These are phyloP conservation scores for Thermomucor indicae-seudaticae DNA, from an alignment of 371 early-diverging fungal species.

Conservation along the genomic window DNA sequence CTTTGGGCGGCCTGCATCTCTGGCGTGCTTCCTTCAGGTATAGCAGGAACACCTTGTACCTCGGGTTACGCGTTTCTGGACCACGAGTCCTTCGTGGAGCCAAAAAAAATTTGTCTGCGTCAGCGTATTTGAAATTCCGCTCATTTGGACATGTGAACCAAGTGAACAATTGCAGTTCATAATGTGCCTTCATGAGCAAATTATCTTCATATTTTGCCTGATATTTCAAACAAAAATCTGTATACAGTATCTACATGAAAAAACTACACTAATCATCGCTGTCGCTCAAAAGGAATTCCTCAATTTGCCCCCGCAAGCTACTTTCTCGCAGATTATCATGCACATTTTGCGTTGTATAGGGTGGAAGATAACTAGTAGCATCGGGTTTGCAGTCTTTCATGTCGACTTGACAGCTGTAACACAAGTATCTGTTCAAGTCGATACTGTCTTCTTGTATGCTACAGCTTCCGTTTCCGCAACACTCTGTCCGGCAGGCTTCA, in stretches of 20 bases:
- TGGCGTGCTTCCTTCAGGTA: constrained; percentile 10
- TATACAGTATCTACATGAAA: too few relatives aligned
- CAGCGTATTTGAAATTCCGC: background rate
- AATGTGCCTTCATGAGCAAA: too few relatives aligned
- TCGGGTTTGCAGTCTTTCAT: constrained; percentile 37
- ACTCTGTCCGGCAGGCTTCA: constrained; percentile 4
- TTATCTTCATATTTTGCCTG: too few relatives aligned
- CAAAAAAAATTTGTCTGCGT: background rate
- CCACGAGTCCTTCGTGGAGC: background rate
- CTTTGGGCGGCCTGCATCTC: constrained; percentile 15
- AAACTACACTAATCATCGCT: constrained; percentile 35
- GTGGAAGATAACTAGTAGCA: constrained; percentile 17
- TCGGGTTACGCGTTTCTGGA: background rate
- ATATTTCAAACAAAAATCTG: too few relatives aligned
- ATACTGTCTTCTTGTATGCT: too few relatives aligned
- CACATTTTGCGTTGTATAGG: constrained; percentile 18
- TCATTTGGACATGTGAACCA: background rate
- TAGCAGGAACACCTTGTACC: constrained; percentile 1
- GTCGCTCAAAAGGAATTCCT: constrained; percentile 51
- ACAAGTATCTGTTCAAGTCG: constrained; percentile 38
- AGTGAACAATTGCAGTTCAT: too few relatives aligned
- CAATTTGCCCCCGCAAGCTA: constrained; percentile 44
- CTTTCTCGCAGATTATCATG: constrained; percentile 31
- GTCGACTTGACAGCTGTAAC: constrained; percentile 61
- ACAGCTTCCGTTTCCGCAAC: constrained; percentile 25